Percentiles rank a stretch among this genome's conserved stretches.
phyloP scores from a whole-genome alignment of 2,329 filamentous ascomycete genomes.

The Aspergillus puulaauensis region DNA sequence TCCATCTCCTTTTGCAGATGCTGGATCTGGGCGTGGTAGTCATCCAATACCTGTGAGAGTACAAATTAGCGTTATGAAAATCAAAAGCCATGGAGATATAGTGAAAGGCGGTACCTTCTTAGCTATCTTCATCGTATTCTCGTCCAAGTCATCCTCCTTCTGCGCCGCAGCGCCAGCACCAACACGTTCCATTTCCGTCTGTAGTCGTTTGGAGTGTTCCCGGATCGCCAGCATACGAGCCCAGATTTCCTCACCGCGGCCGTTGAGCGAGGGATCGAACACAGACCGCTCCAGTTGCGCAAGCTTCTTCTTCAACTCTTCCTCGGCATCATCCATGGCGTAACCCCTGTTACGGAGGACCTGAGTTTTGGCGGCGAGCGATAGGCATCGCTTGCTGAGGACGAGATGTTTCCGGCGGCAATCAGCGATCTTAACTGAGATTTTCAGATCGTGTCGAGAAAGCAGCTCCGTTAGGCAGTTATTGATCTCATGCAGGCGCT shows the following conservation, averaged over 20 bases:
- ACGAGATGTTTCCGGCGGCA: constrained; percentile 60
- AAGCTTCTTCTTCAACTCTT: constrained; percentile 63
- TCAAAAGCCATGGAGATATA: neutral
- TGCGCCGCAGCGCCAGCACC: constrained; percentile 43
- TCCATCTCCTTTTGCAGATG: constrained; percentile 63
- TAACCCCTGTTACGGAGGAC: constrained; percentile 64
- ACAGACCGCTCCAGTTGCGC: constrained; percentile 57
- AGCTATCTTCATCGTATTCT: constrained; percentile 58
- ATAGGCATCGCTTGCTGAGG: constrained; percentile 59
- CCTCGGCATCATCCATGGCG: constrained; percentile 63
- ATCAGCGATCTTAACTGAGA: constrained; percentile 59
- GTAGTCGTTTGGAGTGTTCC: constrained; percentile 58
- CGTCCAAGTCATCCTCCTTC: constrained; percentile 51
- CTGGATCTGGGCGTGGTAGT: constrained; percentile 51
- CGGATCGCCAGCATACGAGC: constrained; percentile 63
- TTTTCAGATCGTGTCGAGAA: constrained; percentile 59
- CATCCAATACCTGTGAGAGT: constrained; percentile 46
- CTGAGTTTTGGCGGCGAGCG: constrained; percentile 64
- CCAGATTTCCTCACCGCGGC: constrained; percentile 66
- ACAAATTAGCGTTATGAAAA: constrained; percentile 31
- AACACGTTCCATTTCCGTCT: constrained; percentile 59
- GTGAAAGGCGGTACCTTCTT: constrained; percentile 54
- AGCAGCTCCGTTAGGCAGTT: constrained; percentile 59
- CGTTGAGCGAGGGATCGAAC: constrained; percentile 60
- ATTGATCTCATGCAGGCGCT: constrained; percentile 65